Percentiles rank a stretch among this genome's conserved stretches.
Evolutionary conservation across 2,329 filamentous ascomycete species (phyloP).

Genomic region (Scolecobasidium constrictum): DNA sequence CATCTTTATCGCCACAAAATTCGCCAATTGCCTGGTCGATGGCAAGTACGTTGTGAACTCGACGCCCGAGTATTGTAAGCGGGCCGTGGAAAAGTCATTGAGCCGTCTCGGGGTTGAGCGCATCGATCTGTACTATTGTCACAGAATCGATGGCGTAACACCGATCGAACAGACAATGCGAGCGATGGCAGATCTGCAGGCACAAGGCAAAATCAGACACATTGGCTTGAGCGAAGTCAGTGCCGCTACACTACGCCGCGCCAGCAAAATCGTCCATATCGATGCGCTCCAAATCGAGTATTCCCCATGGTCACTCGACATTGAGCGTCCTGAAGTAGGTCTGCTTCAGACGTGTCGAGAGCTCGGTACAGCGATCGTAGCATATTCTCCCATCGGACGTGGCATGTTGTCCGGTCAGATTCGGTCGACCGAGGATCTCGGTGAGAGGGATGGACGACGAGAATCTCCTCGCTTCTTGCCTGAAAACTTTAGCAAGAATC

Average conservation of each 20-base stretch:
- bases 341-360: constrained; percentile 46
- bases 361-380: constrained; percentile 46
- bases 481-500: constrained; percentile 46
- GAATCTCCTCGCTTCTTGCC: constrained; percentile 37
- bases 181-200: constrained; percentile 36
- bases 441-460: constrained; percentile 37
- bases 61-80: constrained; percentile 14
- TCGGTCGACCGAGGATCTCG: constrained; percentile 35
- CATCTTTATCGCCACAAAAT: constrained; percentile 9
- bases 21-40: constrained; percentile 14
- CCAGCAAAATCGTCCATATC: constrained; percentile 39
- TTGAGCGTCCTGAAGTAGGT: constrained; percentile 36
- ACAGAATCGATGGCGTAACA: constrained; percentile 31
- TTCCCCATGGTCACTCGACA: constrained; percentile 43
- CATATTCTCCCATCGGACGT: constrained; percentile 49
- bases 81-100: constrained; percentile 10
- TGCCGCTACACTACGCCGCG: constrained; percentile 40
- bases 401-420: constrained; percentile 45
- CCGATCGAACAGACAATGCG: constrained; percentile 39
- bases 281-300: constrained; percentile 45
- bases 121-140: constrained; percentile 34
- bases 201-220: constrained; percentile 46
- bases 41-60: constrained; percentile 25
- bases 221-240: constrained; percentile 45
- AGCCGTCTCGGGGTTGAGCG: constrained; percentile 6